phyloP scores from a whole-genome alignment of 805 yeast genomes.

The Cyberlindnera lachancei region DNA sequence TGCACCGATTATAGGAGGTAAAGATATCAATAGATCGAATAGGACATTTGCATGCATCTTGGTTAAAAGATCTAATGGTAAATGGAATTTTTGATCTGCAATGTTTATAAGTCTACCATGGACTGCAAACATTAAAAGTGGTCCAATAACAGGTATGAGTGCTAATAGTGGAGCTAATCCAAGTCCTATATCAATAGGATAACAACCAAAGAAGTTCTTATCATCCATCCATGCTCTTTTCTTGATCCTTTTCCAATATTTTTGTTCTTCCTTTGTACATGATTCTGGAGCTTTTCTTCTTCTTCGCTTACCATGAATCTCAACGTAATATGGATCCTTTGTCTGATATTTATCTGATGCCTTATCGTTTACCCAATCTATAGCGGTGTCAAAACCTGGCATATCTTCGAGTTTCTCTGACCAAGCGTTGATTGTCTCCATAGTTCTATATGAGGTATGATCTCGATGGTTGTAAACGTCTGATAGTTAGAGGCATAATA shows the following conservation, averaged over 20 bases:
- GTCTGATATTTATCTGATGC: constrained; percentile 61
- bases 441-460: constrained; percentile 1
- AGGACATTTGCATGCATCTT: constrained; percentile 71
- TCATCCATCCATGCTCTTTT: constrained; percentile 84
- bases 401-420: constrained; percentile 34
- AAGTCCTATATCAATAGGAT: constrained; percentile 64
- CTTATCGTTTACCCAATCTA: constrained; percentile 56
- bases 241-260: constrained; percentile 68
- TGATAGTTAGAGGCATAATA: neutral
- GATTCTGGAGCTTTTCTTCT: constrained; percentile 55
- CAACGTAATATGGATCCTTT: constrained; percentile 59
- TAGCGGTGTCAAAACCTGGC: constrained; percentile 51
- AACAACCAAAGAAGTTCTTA: constrained; percentile 72
- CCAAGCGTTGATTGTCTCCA: constrained; percentile 16
- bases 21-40: constrained; percentile 64
- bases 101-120: constrained; percentile 60
- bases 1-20: constrained; percentile 77
- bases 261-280: constrained; percentile 50
- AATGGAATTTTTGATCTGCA: constrained; percentile 48
- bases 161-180: constrained; percentile 73
- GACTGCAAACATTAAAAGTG: constrained; percentile 68
- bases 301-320: constrained; percentile 42
- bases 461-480: neutral
- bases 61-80: constrained; percentile 54
- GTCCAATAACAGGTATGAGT: constrained; percentile 79